Evolutionary conservation across 805 yeast species (phyloP).

Genomic region (Helenozyma baotianmanensis): DNA sequence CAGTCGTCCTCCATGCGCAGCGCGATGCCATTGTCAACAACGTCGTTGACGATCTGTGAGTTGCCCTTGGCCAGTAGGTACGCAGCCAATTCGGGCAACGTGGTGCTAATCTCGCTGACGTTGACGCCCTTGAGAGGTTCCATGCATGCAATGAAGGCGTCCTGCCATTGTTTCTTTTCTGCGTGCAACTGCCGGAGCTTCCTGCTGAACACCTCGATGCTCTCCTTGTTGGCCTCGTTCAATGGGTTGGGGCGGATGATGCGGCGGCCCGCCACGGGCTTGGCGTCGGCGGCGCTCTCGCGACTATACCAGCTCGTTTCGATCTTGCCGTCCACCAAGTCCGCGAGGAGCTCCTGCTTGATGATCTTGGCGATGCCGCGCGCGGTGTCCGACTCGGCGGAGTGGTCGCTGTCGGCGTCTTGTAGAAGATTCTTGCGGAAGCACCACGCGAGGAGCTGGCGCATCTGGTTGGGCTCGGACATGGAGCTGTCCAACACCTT

Average conservation of each 20-base stretch:
- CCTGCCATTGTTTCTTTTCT: constrained; percentile 48
- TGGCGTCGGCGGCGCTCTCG: constrained; percentile 19
- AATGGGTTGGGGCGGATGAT: constrained; percentile 54
- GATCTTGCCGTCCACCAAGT: constrained; percentile 54
- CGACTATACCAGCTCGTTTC: constrained; percentile 65
- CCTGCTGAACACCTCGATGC: constrained; percentile 41
- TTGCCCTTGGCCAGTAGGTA: constrained; percentile 1
- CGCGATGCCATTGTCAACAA: background rate
- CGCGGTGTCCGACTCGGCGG: constrained; percentile 32
- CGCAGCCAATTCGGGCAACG: background rate
- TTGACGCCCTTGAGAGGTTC: constrained; percentile 13
- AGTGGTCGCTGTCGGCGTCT: constrained; percentile 16
- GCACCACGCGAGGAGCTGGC: constrained; percentile 68
- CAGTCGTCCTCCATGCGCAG: constrained; percentile 5
- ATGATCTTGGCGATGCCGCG: constrained; percentile 56
- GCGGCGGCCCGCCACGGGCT: constrained; percentile 21
- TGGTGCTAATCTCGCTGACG: background rate
- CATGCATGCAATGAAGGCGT: constrained; percentile 19
- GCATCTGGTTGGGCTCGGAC: constrained; percentile 72
- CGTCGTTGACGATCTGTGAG: background rate
- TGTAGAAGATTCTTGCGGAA: constrained; percentile 42
- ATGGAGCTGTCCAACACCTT: constrained; percentile 57
- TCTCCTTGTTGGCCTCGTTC: constrained; percentile 48
- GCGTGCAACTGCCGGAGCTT: constrained; percentile 40
- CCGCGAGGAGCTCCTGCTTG: constrained; percentile 57